Evolutionary conservation across 2,329 filamentous ascomycete species (phyloP).

Genomic region (Cercospora sesami): DNA sequence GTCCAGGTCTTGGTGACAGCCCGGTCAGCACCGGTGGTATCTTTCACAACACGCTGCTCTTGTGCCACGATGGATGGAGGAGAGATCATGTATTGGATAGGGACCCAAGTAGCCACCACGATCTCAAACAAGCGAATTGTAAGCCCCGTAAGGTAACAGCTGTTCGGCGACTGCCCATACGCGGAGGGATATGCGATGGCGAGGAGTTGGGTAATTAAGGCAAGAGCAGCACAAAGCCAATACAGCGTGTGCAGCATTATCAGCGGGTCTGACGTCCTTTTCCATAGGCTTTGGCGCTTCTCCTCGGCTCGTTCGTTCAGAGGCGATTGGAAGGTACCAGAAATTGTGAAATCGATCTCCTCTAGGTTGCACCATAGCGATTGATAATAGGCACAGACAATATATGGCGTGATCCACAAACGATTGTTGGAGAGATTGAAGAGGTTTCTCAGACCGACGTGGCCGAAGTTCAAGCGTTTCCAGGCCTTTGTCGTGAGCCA

Average conservation of each 20-base stretch:
- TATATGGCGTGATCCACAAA: neutral
- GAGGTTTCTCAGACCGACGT: slow-evolving; percentile 42
- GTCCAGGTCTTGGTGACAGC: no score
- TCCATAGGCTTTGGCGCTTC: neutral
- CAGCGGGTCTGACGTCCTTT: neutral
- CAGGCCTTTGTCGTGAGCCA: neutral
- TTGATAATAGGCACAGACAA: slow-evolving; percentile 73
- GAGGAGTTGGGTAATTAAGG: neutral
- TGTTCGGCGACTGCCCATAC: neutral
- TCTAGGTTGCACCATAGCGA: slow-evolving; percentile 63
- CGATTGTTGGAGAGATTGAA: neutral
- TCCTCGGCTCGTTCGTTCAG: neutral
- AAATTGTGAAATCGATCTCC: neutral
- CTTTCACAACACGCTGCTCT: no score
- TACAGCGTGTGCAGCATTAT: neutral
- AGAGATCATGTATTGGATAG: no score
- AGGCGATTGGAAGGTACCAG: neutral
- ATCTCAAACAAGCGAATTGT: neutral
- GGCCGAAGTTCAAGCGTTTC: neutral
- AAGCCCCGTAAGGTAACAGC: neutral
- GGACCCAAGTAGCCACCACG: neutral
- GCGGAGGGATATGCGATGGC: neutral
- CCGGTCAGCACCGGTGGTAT: no score
- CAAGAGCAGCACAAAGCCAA: neutral
- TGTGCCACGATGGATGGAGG: no score